Evolutionary conservation across 179 eudicot species (phyloP).

Genomic region (Gypsophila paniculata): DNA sequence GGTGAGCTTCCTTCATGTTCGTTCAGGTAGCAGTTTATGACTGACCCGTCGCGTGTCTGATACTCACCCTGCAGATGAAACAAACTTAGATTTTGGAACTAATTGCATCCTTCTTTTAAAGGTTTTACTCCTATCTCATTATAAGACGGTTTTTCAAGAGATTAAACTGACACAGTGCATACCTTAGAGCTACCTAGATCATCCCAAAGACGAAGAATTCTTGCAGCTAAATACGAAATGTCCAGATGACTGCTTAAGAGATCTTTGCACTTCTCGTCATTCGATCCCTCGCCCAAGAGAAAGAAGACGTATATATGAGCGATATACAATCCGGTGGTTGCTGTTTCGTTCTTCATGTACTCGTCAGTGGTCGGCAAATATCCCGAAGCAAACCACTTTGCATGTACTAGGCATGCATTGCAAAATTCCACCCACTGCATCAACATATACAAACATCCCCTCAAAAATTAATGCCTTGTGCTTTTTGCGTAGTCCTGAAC

Average conservation of each 20-base stretch:
- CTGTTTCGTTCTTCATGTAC: conserved; percentile 34
- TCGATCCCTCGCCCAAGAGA: conserved; percentile 24
- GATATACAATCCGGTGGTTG: conserved; percentile 26
- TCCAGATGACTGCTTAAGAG: too few relatives aligned
- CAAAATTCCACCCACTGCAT: conserved; percentile 43
- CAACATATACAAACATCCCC: neutral
- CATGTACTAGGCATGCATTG: conserved; percentile 33
- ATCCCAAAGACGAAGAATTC: conserved; percentile 33
- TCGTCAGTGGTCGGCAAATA: conserved; percentile 34
- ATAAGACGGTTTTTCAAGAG: neutral
- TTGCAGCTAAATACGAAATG: conserved; percentile 24
- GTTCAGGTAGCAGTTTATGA: conserved; percentile 20
- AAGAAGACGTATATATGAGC: conserved; percentile 17
- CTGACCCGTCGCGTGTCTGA: conserved; percentile 7
- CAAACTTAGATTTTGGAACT: neutral
- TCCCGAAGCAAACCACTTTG: conserved; percentile 30
- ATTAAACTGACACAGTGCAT: neutral
- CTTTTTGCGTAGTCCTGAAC: too few relatives aligned
- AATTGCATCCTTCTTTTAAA: neutral
- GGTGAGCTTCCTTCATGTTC: conserved; percentile 16
- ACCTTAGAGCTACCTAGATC: conserved; percentile 29
- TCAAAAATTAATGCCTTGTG: neutral
- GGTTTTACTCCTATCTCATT: neutral
- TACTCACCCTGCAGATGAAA: conserved; percentile 15
- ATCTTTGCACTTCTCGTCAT: neutral